Percentiles rank a stretch among this genome's conserved stretches.
phyloP scores from a whole-genome alignment of 306 rosid genomes.

The Citrullus colocynthis region DNA sequence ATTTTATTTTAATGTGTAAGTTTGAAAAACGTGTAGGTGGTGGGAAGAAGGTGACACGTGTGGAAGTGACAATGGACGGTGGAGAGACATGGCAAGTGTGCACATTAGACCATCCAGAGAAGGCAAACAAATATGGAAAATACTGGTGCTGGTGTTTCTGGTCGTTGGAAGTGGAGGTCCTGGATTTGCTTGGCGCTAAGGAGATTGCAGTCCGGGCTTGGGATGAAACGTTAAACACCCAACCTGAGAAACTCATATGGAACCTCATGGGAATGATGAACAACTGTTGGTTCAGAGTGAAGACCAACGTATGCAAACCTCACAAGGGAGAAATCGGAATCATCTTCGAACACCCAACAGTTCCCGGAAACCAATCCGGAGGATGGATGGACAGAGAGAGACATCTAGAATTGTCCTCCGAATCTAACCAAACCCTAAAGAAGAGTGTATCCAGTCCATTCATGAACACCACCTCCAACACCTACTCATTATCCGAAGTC shows the following conservation, averaged over 20 bases:
- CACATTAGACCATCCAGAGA: background rate
- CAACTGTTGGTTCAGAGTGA: conserved; percentile 74
- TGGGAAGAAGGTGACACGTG: background rate
- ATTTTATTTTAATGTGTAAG: background rate
- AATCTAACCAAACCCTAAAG: no score
- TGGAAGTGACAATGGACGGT: background rate
- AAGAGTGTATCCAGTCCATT: background rate
- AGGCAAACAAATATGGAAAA: background rate
- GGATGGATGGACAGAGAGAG: conserved; percentile 53
- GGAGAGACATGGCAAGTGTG: background rate
- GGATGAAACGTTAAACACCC: background rate
- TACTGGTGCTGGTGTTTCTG: background rate
- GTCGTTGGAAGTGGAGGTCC: background rate
- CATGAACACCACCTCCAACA: conserved; percentile 32
- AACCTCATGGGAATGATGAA: conserved; percentile 68
- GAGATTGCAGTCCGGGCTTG: background rate
- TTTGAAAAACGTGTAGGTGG: background rate
- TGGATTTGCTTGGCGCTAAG: background rate
- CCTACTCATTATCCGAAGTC: conserved; percentile 41
- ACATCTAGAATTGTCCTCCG: no score
- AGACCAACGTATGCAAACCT: conserved; percentile 44
- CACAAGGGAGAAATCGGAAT: conserved; percentile 60
- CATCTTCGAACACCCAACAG: conserved; percentile 67
- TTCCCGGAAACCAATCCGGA: conserved; percentile 64
- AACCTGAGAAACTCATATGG: background rate